Evolutionary conservation across 2,329 filamentous ascomycete species (phyloP).

Genomic region (Xylaria sp.): DNA sequence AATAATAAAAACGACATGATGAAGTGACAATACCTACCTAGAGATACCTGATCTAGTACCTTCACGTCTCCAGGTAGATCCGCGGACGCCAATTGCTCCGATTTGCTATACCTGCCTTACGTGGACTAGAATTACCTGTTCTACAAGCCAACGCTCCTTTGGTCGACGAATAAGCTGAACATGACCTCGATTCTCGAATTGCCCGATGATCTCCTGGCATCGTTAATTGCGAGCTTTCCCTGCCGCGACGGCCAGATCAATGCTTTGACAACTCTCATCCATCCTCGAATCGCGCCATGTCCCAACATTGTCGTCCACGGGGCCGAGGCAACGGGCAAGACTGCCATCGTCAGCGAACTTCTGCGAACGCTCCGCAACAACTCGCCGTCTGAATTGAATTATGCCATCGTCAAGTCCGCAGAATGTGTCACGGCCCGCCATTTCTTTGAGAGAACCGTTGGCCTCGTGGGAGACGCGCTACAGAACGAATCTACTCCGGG

Average conservation of each 20-base stretch:
- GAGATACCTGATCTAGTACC: not conserved
- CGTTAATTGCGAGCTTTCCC: conserved; percentile 62
- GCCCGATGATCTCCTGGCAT: conserved; percentile 62
- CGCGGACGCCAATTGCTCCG: not conserved
- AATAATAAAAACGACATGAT: not conserved
- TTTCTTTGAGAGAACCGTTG: conserved; percentile 77
- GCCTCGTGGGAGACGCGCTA: conserved; percentile 66
- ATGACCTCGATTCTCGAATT: conserved; percentile 58
- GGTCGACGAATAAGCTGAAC: not conserved
- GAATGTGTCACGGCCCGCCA: conserved; percentile 85
- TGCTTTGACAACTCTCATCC: conserved; percentile 66
- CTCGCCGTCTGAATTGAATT: conserved; percentile 62
- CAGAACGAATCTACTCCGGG: conserved; percentile 60
- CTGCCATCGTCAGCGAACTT: conserved; percentile 72
- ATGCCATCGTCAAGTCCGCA: conserved; percentile 73
- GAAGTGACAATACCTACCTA: not conserved
- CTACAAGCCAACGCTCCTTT: not conserved
- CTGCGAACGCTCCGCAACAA: conserved; percentile 62
- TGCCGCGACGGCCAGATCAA: conserved; percentile 69
- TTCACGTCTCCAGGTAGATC: not conserved
- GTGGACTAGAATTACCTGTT: not conserved
- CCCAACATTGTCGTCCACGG: conserved; percentile 84
- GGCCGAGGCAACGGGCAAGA: conserved; percentile 88
- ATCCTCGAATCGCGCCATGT: conserved; percentile 76
- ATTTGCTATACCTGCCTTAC: not conserved